These are phyloP conservation scores for Perkinsus chesapeaki DNA, from an alignment of 169 alveolate genomes.

Conservation along the genomic window DNA sequence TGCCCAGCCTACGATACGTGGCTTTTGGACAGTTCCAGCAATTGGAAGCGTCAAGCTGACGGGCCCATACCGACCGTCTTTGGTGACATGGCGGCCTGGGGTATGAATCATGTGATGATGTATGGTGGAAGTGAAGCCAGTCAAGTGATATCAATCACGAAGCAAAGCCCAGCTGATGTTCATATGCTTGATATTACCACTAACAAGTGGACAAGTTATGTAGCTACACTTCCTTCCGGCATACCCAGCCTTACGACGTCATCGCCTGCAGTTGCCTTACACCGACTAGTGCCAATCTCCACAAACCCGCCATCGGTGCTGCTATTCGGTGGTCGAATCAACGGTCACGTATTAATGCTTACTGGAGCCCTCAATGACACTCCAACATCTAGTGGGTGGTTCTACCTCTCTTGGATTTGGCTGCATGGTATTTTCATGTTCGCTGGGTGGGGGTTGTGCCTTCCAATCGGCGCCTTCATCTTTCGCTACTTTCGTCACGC, in stretches of 20 bases:
- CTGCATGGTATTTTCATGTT: not conserved
- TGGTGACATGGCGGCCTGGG: not conserved
- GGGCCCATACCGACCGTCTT: not conserved
- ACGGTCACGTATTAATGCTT: not conserved
- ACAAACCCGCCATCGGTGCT: not conserved
- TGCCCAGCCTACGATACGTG: slow-evolving; percentile 1
- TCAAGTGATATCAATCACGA: not conserved
- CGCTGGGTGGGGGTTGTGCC: not conserved
- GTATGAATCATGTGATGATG: not conserved
- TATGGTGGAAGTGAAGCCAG: not conserved
- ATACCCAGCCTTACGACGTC: not conserved
- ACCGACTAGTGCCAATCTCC: not conserved
- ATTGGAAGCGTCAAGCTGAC: not conserved
- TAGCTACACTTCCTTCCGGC: not conserved
- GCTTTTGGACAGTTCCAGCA: not conserved
- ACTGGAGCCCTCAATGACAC: not conserved
- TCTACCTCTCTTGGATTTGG: not conserved
- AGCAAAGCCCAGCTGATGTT: not conserved
- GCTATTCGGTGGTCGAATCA: not conserved
- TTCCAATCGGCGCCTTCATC: not conserved
- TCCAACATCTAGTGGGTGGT: not conserved
- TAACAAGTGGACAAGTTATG: not conserved
- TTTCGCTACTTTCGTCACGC: not conserved
- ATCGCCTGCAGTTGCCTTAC: not conserved
- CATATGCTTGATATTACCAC: not conserved